Conservation (phyloP, 441 rosid genomes). For the Gossypium aridum region DNA sequence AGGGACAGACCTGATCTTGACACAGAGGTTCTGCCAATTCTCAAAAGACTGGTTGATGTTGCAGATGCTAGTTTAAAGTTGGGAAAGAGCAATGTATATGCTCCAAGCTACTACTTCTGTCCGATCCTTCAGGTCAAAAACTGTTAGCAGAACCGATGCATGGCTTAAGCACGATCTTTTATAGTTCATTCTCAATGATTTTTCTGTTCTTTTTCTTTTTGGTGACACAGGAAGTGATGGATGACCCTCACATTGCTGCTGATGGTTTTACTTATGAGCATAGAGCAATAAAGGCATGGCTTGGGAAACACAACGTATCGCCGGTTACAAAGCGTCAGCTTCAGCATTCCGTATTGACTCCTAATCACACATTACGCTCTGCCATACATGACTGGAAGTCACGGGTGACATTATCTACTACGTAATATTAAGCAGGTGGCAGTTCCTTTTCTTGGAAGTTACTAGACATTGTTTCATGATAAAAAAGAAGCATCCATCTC, state of each 20-base stretch:
- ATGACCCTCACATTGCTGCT: slow-evolving; percentile 75
- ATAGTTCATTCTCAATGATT: not conserved
- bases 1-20: slow-evolving; percentile 90
- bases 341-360: slow-evolving; percentile 36
- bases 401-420: slow-evolving; percentile 24
- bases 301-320: slow-evolving; percentile 58
- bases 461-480: not conserved
- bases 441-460: not conserved
- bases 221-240: slow-evolving; percentile 68
- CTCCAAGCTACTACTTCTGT: slow-evolving; percentile 79
- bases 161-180: not conserved
- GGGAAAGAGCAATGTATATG: slow-evolving; percentile 31
- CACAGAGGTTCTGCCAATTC: slow-evolving; percentile 62
- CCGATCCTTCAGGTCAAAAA: slow-evolving; percentile 66
- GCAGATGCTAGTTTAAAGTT: slow-evolving; percentile 43
- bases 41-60: slow-evolving; percentile 52
- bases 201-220: not conserved
- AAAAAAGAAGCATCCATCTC: not conserved
- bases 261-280: slow-evolving; percentile 86
- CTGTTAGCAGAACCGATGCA: not conserved
- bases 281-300: slow-evolving; percentile 73
- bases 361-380: slow-evolving; percentile 58
- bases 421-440: not conserved
- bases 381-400: slow-evolving; percentile 83
- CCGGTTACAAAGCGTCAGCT: slow-evolving; percentile 64